Evolutionary conservation across 2,329 filamentous ascomycete genomes (phyloP).

Genomic region (Verticillium albo-atrum): DNA sequence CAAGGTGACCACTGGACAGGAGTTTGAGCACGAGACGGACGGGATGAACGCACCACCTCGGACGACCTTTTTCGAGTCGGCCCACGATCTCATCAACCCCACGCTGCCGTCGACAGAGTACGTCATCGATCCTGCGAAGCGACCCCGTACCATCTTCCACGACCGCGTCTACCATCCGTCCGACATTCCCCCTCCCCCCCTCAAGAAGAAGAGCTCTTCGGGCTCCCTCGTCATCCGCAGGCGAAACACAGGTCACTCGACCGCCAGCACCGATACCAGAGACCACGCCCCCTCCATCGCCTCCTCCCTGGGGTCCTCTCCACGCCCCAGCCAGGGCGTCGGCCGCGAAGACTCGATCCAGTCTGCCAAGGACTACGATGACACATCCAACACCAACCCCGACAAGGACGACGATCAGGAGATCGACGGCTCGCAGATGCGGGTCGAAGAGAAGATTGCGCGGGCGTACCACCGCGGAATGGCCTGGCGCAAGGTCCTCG

Average conservation of each 20-base stretch:
- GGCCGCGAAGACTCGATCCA: conserved; percentile 37
- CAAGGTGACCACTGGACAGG: conserved; percentile 45
- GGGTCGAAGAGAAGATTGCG: conserved; percentile 96
- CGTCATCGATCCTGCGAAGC: conserved; percentile 74
- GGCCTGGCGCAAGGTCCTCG: conserved; percentile 94
- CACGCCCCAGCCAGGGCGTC: conserved; percentile 19
- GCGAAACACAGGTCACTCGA: background rate
- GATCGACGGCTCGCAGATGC: conserved; percentile 65
- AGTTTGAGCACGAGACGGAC: conserved; percentile 37
- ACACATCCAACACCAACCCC: conserved; percentile 41
- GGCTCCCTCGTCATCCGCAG: conserved; percentile 26
- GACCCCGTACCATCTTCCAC: conserved; percentile 90
- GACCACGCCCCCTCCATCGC: background rate
- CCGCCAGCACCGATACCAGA: conserved; percentile 12
- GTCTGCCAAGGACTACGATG: conserved; percentile 48
- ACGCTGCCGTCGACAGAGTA: conserved; percentile 79
- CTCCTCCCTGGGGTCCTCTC: conserved; percentile 4
- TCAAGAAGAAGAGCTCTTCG: conserved; percentile 47
- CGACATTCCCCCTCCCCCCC: conserved; percentile 81
- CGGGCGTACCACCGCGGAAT: conserved; percentile 88
- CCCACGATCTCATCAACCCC: conserved; percentile 86
- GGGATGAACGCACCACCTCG: conserved; percentile 69
- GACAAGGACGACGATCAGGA: conserved; percentile 30
- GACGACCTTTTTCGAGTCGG: conserved; percentile 93
- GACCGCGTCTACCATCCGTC: conserved; percentile 91